A percentile compares a stretch with the other conserved stretches of the same genome.
Evolutionary conservation across 192 early-diverging fungal genomes (phyloP).

Genomic region (Umbelopsis sp.): DNA sequence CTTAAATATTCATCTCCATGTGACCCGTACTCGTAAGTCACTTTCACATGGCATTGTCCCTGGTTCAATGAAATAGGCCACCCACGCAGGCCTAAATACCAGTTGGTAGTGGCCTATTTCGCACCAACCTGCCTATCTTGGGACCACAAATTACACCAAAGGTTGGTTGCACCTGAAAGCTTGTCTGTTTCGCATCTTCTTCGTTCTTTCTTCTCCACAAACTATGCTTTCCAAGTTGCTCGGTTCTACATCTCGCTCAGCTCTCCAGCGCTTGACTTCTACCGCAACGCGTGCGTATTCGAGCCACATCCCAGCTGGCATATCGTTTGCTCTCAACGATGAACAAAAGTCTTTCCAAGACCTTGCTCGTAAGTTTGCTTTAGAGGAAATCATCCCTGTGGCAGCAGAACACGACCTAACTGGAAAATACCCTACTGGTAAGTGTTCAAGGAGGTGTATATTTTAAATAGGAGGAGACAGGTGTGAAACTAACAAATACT

Average conservation of each 20-base stretch:
- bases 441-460: constrained; percentile 9
- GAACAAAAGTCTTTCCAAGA: constrained; percentile 89
- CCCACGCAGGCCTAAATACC: too few relatives aligned
- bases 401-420: constrained; percentile 94
- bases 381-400: constrained; percentile 86
- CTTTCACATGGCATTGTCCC: too few relatives aligned
- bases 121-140: too few relatives aligned
- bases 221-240: neutral
- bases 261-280: neutral
- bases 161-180: too few relatives aligned
- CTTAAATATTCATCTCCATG: too few relatives aligned
- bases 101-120: too few relatives aligned
- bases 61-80: too few relatives aligned
- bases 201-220: neutral
- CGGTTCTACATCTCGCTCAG: neutral
- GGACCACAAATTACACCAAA: too few relatives aligned
- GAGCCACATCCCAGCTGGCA: constrained; percentile 6
- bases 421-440: constrained; percentile 84
- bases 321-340: constrained; percentile 73
- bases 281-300: neutral
- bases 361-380: constrained; percentile 86
- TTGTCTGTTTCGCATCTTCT: neutral
- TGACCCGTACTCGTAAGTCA: too few relatives aligned
- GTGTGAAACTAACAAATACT: neutral
- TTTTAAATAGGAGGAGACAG: neutral